Evolutionary conservation across 1,139 yeast species (phyloP).

Genomic region (Suhomyces yuchorum): DNA sequence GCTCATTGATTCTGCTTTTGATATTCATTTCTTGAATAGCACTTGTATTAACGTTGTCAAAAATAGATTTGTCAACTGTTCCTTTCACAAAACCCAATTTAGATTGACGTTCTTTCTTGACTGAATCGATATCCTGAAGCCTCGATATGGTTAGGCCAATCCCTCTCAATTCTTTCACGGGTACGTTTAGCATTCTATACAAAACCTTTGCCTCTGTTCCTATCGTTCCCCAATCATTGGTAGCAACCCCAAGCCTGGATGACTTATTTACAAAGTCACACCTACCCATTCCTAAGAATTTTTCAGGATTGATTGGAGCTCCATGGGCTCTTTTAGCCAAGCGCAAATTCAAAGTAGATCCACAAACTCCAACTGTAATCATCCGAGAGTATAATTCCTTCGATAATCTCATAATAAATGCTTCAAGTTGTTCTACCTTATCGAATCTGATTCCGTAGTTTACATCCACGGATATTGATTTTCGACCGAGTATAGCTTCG

Average conservation of each 20-base stretch:
- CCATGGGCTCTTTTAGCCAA: constrained; percentile 62
- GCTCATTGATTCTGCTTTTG: no score
- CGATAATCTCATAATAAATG: constrained; percentile 59
- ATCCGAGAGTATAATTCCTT: constrained; percentile 62
- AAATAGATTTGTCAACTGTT: neutral
- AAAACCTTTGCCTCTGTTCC: constrained; percentile 62
- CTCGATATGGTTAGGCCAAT: constrained; percentile 68
- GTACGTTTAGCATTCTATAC: constrained; percentile 57
- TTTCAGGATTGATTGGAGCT: constrained; percentile 76
- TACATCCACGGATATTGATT: constrained; percentile 84
- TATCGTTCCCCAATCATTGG: constrained; percentile 63
- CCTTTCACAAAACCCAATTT: constrained; percentile 37
- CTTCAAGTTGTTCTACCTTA: constrained; percentile 58
- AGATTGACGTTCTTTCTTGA: constrained; percentile 40
- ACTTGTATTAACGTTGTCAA: neutral
- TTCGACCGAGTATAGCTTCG: constrained; percentile 53
- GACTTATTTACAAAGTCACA: constrained; percentile 69
- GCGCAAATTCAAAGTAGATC: constrained; percentile 63
- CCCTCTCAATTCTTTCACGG: constrained; percentile 75
- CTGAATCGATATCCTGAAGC: constrained; percentile 43
- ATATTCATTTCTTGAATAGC: neutral
- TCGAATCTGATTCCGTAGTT: constrained; percentile 88
- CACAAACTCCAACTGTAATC: constrained; percentile 47
- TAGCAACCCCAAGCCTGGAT: constrained; percentile 61
- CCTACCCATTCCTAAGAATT: constrained; percentile 79